phyloP scores from a whole-genome alignment of 805 yeast species.

The Yarrowia yakushimensis region DNA sequence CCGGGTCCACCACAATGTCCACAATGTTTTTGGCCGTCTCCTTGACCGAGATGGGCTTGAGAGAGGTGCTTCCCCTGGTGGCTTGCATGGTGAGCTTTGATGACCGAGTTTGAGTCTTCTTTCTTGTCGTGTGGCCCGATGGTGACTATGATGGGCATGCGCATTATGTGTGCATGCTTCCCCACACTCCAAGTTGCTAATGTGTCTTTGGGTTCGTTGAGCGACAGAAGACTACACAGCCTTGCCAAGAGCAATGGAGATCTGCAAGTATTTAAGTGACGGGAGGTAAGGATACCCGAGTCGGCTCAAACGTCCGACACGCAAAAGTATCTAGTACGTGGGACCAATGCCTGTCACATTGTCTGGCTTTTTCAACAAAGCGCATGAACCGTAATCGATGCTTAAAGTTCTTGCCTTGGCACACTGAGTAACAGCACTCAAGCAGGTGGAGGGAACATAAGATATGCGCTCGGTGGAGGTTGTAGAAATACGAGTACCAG shows the following conservation, averaged over 20 bases:
- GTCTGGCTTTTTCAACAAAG: background rate
- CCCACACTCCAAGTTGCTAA: conserved; percentile 4
- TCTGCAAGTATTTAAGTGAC: background rate
- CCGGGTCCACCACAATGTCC: conserved; percentile 11
- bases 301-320: background rate
- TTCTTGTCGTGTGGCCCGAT: conserved; percentile 1
- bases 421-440: background rate
- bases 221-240: background rate
- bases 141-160: background rate
- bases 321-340: background rate
- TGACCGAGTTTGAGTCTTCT: background rate
- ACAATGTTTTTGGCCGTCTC: conserved; percentile 16
- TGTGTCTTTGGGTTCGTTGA: conserved; percentile 12
- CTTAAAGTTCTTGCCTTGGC: background rate
- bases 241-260: background rate
- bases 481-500: background rate
- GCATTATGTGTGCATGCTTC: conserved; percentile 1
- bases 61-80: conserved; percentile 12
- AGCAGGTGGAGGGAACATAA: background rate
- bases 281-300: background rate
- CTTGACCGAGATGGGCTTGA: conserved; percentile 16
- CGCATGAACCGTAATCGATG: background rate
- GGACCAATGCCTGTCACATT: background rate
- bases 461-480: background rate
- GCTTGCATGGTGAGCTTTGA: background rate